phyloP scores from a whole-genome alignment of 2,329 filamentous ascomycete genomes.

The Ceratocystis cubensis region DNA sequence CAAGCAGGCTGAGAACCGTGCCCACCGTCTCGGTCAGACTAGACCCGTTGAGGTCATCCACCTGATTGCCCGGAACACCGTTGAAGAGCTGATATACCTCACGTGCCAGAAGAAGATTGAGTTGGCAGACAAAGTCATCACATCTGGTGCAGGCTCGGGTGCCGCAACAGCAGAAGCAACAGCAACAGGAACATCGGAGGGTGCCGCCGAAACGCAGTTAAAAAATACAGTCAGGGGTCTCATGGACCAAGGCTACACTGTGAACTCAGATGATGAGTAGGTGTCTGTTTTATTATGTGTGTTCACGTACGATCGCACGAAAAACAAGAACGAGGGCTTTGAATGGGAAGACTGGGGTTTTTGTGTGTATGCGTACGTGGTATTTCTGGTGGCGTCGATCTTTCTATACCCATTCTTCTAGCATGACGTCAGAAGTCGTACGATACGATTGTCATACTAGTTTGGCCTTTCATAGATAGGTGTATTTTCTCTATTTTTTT shows the following conservation, averaged over 20 bases:
- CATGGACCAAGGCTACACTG: conserved; percentile 14
- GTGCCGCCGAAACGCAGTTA: conserved; percentile 10
- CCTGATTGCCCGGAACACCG: conserved; percentile 65
- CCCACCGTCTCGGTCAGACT: conserved; percentile 86
- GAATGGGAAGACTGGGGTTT: background rate
- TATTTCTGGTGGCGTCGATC: background rate
- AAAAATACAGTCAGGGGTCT: conserved; percentile 17
- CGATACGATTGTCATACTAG: background rate
- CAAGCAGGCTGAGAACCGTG: conserved; percentile 94
- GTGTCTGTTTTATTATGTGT: background rate
- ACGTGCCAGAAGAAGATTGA: conserved; percentile 88
- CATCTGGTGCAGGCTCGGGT: conserved; percentile 47
- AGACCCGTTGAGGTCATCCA: conserved; percentile 81
- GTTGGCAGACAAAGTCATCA: conserved; percentile 55
- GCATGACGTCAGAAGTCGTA: conserved; percentile 6
- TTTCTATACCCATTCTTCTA: conserved; percentile 7
- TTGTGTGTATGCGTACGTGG: background rate
- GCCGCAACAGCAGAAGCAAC: conserved; percentile 40
- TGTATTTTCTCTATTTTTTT: background rate
- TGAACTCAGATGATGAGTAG: conserved; percentile 4
- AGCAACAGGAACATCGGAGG: background rate
- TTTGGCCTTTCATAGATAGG: background rate
- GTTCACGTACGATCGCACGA: background rate
- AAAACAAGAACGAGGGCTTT: too few species aligned
- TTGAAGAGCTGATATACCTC: conserved; percentile 87